Conservation (phyloP, 2,329 filamentous ascomycete species). For the Eurotiales sp. region DNA sequence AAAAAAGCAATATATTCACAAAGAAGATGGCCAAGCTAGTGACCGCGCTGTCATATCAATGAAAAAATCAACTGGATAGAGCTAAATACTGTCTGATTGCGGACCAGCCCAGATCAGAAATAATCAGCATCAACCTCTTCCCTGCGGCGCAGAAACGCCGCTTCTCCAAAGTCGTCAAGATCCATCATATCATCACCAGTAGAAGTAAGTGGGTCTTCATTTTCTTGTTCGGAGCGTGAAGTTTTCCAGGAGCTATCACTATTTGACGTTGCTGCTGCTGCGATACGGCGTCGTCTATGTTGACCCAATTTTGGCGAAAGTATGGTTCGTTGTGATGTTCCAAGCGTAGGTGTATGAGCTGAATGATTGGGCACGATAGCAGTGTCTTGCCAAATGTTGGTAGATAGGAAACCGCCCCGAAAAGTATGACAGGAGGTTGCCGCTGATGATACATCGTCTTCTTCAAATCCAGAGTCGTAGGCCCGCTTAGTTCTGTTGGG, state of each 20-base stretch:
- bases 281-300: constrained; percentile 21
- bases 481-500: constrained; percentile 36
- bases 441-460: constrained; percentile 25
- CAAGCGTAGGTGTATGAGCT: background rate
- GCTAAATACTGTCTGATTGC: background rate
- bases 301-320: constrained; percentile 30
- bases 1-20: constrained; percentile 16
- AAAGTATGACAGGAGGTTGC: background rate
- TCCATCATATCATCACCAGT: constrained; percentile 26
- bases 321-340: constrained; percentile 24
- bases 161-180: constrained; percentile 44
- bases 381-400: constrained; percentile 22
- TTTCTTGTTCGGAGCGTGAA: constrained; percentile 25
- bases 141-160: constrained; percentile 39
- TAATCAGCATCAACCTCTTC: constrained; percentile 38
- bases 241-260: constrained; percentile 18
- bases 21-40: constrained; percentile 21
- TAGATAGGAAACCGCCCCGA: constrained; percentile 11
- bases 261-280: constrained; percentile 3
- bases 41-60: constrained; percentile 7
- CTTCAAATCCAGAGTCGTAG: constrained; percentile 36
- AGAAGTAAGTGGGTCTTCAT: constrained; percentile 18
- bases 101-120: background rate
- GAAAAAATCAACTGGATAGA: background rate
- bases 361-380: background rate